Conservation (phyloP, 495 filamentous ascomycete species). For the Lichenothelia convexa region DNA sequence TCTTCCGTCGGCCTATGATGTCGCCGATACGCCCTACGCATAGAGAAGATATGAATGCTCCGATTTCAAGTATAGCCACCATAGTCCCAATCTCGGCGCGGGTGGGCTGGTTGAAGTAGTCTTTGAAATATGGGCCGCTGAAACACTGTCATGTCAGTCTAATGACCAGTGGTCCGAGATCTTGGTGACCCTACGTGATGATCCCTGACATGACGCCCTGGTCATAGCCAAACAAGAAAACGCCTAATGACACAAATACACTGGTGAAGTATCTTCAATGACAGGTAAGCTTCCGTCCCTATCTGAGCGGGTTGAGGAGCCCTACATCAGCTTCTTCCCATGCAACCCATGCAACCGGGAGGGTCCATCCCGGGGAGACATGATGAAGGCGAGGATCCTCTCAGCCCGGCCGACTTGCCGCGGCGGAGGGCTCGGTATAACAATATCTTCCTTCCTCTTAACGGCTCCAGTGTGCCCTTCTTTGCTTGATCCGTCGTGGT, state of each 20-base stretch:
- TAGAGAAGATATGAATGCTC: conserved; percentile 79
- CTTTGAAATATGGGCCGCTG: conserved; percentile 70
- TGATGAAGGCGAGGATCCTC: conserved; percentile 57
- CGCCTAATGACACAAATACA: conserved; percentile 92
- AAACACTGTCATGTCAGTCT: not conserved
- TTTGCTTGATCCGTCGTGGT: conserved; percentile 13
- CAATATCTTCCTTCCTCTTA: conserved; percentile 54
- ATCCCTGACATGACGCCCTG: conserved; percentile 99
- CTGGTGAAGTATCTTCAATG: conserved; percentile 75
- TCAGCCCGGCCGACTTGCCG: conserved; percentile 44
- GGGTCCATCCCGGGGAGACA: conserved; percentile 54
- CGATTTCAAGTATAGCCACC: conserved; percentile 89
- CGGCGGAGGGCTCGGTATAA: conserved; percentile 51
- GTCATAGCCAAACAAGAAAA: conserved; percentile 97
- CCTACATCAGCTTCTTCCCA: conserved; percentile 79
- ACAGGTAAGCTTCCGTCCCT: conserved; percentile 6
- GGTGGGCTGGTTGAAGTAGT: conserved; percentile 80
- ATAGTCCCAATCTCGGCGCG: conserved; percentile 78
- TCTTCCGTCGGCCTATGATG: conserved; percentile 72
- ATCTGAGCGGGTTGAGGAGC: not conserved
- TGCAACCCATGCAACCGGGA: conserved; percentile 72
- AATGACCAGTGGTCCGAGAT: not conserved
- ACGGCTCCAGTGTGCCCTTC: conserved; percentile 30
- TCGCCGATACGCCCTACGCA: conserved; percentile 81
- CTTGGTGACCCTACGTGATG: conserved; percentile 49